These are phyloP conservation scores for Exophiala sideris DNA, from an alignment of 2,329 filamentous ascomycete species.

Conservation along the genomic window DNA sequence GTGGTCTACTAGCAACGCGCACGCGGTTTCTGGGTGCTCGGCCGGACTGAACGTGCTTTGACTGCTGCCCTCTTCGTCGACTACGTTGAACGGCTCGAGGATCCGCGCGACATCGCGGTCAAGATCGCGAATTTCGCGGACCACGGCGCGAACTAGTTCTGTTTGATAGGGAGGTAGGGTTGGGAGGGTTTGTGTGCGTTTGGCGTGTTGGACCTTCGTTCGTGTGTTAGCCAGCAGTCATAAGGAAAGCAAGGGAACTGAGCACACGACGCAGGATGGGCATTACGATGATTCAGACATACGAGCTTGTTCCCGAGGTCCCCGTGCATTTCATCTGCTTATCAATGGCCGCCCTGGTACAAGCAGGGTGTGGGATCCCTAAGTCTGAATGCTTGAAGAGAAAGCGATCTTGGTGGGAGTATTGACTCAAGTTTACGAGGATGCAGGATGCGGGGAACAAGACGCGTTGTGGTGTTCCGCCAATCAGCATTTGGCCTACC, in stretches of 20 bases:
- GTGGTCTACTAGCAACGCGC: slow-evolving; percentile 87
- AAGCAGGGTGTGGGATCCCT: no score
- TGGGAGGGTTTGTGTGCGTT: slow-evolving; percentile 81
- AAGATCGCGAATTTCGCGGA: slow-evolving; percentile 88
- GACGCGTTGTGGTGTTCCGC: no score
- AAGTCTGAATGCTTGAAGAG: no score
- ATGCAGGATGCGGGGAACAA: no score
- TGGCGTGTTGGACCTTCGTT: slow-evolving; percentile 96
- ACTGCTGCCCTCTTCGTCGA: slow-evolving; percentile 10
- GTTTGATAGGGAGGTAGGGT: slow-evolving; percentile 90
- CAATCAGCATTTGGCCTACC: no score
- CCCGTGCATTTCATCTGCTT: slow-evolving; percentile 66
- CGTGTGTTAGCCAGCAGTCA: no score
- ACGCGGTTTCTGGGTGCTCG: slow-evolving; percentile 77
- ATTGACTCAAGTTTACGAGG: no score
- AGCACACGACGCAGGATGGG: no score
- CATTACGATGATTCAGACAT: no score
- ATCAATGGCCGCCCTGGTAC: no score
- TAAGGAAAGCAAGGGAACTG: no score
- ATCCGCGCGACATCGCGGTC: slow-evolving; percentile 79
- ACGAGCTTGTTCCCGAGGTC: slow-evolving; percentile 84
- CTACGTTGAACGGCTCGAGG: slow-evolving; percentile 65
- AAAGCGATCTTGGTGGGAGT: no score
- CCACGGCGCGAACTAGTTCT: slow-evolving; percentile 81
- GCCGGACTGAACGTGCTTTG: slow-evolving; percentile 81